Evolutionary conservation across 106 monocot genomes (phyloP), one percentile per base, ranked within the genome.

Genomic region (Platanthera guangdongensis): DNA sequence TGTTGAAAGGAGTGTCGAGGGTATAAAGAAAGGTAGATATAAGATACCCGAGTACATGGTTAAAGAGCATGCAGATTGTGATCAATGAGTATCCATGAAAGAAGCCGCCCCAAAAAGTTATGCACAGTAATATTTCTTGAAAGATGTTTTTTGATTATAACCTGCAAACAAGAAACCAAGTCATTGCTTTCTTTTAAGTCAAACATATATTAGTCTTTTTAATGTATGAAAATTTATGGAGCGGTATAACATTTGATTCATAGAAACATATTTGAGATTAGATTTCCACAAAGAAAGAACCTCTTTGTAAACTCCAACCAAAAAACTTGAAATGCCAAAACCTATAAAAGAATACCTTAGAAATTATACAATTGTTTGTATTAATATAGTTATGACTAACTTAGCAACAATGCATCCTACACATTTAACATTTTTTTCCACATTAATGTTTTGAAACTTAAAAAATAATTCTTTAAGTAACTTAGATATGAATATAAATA

Each of bases 231-330:
- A 25, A 25, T 25, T 25, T 25, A 25, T 25, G 25, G 25, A 25
- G 25, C 32, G 9, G 16, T 21, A 30, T 7, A 5, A 68, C 68
- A 68, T 32, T 68, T 8, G 9, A 30, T 59, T 16, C 12, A 52
- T 52, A 52, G 12, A 12, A 52, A 8, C 69, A 11, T 54, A 0
- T 48, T 28, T 57, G 11, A 25, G 25, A 21, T 8, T 50, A 3
- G 19, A 75, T n/a, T 8, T 50, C 13, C 52, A 11, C 65, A 80
- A 47, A 32, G 71, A 68, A 51, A 52, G 25, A 78, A 95, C 95
- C 88, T 95, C 95, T 72, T 92, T 95, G 75, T 95, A 95, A 72
- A 95, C 95, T 51, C 95, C 95, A 53, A 92, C 95, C 82, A 95
- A 89, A 55, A 92, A 92, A 87, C 95, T 95, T 74, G 80, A 57